Conservation (phyloP, 306 rosid species). For the Crataegus laevigata region DNA sequence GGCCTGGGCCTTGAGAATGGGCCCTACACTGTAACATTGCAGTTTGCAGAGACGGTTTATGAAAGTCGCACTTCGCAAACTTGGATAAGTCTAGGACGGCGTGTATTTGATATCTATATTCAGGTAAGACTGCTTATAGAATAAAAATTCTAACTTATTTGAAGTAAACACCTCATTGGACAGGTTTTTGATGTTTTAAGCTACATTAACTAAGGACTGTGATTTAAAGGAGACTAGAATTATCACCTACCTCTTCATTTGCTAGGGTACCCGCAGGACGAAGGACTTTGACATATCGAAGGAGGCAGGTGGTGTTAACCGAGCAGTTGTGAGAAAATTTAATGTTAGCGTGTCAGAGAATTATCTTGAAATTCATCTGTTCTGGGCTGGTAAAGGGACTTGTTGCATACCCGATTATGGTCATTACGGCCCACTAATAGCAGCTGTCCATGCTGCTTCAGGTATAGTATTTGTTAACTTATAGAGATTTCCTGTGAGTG, state of each 20-base stretch:
- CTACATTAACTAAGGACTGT: no score
- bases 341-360: constrained; percentile 8
- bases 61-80: not conserved
- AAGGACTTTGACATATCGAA: constrained; percentile 18
- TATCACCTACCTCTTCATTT: not conserved
- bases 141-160: not conserved
- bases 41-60: constrained; percentile 46
- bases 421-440: constrained; percentile 6
- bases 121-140: constrained; percentile 25
- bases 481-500: not conserved
- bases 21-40: constrained; percentile 38
- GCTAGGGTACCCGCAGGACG: not conserved
- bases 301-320: constrained; percentile 13
- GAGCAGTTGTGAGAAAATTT: not conserved
- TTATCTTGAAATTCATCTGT: constrained; percentile 18
- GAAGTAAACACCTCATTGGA: not conserved
- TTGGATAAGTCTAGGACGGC: constrained; percentile 40
- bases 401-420: constrained; percentile 18
- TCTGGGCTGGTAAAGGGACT: constrained; percentile 25
- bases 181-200: no score
- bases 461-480: not conserved
- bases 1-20: constrained; percentile 48
- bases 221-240: not conserved
- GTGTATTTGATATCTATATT: constrained; percentile 49
- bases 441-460: constrained; percentile 9